Conservation (phyloP, 495 filamentous ascomycete species). For the Aspergillus baeticus region DNA sequence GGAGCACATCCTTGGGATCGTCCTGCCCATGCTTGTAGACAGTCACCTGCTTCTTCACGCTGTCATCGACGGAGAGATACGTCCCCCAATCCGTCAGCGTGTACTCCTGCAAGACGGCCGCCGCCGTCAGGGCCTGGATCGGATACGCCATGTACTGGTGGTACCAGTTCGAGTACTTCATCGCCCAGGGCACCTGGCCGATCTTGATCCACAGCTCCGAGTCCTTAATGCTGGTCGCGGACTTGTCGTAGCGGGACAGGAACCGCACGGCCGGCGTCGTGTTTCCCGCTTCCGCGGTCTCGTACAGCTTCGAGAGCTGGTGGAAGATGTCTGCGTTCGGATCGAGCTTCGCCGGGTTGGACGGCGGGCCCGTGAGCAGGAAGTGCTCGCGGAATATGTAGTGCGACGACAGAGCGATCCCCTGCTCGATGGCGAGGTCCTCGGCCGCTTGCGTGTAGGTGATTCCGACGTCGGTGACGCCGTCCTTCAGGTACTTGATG, state of each 20-base stretch:
- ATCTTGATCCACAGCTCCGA: conserved; percentile 42
- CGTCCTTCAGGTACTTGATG: conserved; percentile 36
- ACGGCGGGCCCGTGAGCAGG: conserved; percentile 31
- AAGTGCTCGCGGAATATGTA: conserved; percentile 44
- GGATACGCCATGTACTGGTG: conserved; percentile 46
- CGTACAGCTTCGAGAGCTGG: conserved; percentile 31
- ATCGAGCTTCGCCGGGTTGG: conserved; percentile 30
- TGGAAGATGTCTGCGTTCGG: conserved; percentile 21
- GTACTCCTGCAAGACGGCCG: conserved; percentile 36
- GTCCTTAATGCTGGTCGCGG: conserved; percentile 49
- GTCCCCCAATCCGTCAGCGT: conserved; percentile 45
- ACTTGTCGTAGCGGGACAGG: conserved; percentile 44
- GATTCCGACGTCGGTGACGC: conserved; percentile 38
- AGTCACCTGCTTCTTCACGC: conserved; percentile 21
- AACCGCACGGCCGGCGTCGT: conserved; percentile 30
- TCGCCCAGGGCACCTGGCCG: conserved; percentile 46
- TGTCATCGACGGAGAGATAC: conserved; percentile 28
- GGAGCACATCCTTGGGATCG: conserved; percentile 27
- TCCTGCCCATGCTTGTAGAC: conserved; percentile 38
- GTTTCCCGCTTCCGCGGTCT: conserved; percentile 21
- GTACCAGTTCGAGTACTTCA: conserved; percentile 42
- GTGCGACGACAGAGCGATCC: conserved; percentile 25
- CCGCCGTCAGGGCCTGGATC: conserved; percentile 37
- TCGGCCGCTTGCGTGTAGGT: conserved; percentile 43
- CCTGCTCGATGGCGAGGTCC: conserved; percentile 31